Evolutionary conservation across 2,329 filamentous ascomycete species (phyloP), one percentile per base, ranked within the genome.

Genomic region (Lachnellula occidentalis): DNA sequence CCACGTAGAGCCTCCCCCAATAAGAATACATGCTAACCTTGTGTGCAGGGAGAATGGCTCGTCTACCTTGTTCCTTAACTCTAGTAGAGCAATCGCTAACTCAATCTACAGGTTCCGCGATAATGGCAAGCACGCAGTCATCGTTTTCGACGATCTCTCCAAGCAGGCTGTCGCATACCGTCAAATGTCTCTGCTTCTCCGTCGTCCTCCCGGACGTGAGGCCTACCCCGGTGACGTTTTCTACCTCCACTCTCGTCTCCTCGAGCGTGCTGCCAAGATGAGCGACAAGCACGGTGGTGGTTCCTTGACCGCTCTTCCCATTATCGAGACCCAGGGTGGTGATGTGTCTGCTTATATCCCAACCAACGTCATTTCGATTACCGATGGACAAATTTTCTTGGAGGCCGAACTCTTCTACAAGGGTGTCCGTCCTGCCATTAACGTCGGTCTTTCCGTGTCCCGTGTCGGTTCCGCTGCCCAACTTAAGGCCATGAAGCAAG

Each of bases 401-500:
- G 94, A 99, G 80, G 78, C 92, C 67, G 94, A 99, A 78, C 84
- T 97, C 65, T 99, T 97, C 88, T 97, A 96, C 90, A 99, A 99
- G 90, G 94, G 94, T 95, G 80, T 99, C 78, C 92, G 94, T 73
- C 94, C 94, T 70, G 94, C 94, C 80, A 99, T 99, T 78, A 99
- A 99, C 86, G 94, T 99, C 88, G 94, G 94, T 94, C 90, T 99
- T 69, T 99, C 94, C 71, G 94, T 99, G 70, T 99, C 94, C 68
- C 94, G 94, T 90, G 94, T 99, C 87, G 94, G 94, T 76, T 99
- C 94, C 72, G 90, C 94, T 75, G 94, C 94, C 74, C 94, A 99
- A 85, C 85, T 97, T 77, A 99, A 97, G 90, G 92, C 94, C 80
- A 99, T 99, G 94, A 99, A 99, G 87, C 94, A 99, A 84, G 94